Evolutionary conservation across 495 filamentous ascomycete species (phyloP).

Genomic region (Xylaria longipes): DNA sequence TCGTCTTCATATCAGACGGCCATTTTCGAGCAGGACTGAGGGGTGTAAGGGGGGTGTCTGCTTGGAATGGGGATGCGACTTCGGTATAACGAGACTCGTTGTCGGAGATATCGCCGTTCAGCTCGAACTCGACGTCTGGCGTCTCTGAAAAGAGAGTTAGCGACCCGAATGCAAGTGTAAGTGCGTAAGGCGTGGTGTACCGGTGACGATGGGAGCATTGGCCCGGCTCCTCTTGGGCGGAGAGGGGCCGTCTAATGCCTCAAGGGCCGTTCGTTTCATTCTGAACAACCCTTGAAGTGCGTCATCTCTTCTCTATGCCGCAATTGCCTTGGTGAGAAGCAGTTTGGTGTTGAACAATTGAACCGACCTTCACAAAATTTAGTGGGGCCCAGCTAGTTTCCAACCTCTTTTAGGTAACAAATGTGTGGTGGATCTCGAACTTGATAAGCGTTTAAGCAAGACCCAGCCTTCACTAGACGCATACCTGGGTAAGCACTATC

Average conservation of each 20-base stretch:
- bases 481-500: not conserved
- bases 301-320: conserved; percentile 4
- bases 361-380: conserved; percentile 7
- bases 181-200: conserved; percentile 13
- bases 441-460: not conserved
- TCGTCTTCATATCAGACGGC: conserved; percentile 76
- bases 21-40: conserved; percentile 62
- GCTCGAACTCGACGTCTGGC: conserved; percentile 24
- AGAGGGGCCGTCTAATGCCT: conserved; percentile 23
- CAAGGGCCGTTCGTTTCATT: conserved; percentile 41
- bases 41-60: conserved; percentile 58
- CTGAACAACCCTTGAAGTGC: not conserved
- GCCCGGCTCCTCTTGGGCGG: conserved; percentile 23
- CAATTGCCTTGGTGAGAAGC: not conserved
- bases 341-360: not conserved
- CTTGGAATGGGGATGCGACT: conserved; percentile 39
- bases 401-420: not conserved
- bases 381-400: conserved; percentile 11
- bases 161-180: not conserved
- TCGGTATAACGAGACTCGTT: conserved; percentile 52
- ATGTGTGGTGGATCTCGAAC: not conserved
- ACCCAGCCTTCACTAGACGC: too few species aligned
- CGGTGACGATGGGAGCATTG: not conserved
- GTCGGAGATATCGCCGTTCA: conserved; percentile 38
- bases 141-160: conserved; percentile 27